Evolutionary conservation across 169 alveolate species (phyloP).

Genomic region (Theileria orientalis): DNA sequence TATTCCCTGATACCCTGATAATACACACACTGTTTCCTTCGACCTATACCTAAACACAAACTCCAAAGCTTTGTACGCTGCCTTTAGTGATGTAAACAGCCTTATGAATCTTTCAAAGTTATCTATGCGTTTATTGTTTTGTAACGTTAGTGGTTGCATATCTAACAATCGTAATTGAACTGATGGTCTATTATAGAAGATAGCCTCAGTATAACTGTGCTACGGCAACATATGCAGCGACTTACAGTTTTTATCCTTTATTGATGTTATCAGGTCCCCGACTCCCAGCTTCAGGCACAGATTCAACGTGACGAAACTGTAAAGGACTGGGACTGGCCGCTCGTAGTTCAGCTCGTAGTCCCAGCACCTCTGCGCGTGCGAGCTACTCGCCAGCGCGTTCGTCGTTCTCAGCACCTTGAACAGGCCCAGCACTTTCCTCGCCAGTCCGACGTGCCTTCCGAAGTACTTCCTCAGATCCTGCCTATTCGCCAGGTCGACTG

Average conservation of each 20-base stretch:
- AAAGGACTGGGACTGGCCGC: constrained; percentile 1
- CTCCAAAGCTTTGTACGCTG: constrained; percentile 9
- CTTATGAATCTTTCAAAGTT: not conserved
- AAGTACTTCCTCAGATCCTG: not conserved
- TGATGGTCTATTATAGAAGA: not conserved
- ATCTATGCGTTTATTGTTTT: not conserved
- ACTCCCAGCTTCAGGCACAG: constrained; percentile 1
- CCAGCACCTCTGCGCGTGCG: not conserved
- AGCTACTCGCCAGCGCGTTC: not conserved
- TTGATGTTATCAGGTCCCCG: constrained; percentile 13
- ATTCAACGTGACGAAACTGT: constrained; percentile 1
- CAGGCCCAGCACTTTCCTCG: not conserved
- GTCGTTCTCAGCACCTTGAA: not conserved
- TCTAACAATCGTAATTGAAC: not conserved
- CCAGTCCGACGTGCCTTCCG: not conserved
- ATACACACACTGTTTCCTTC: constrained; percentile 3
- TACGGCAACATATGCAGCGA: no score
- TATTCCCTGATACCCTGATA: constrained; percentile 8
- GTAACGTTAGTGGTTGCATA: not conserved
- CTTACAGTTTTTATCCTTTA: constrained; percentile 5
- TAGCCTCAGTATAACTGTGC: no score
- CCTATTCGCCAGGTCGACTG: no score
- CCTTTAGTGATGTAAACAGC: constrained; percentile 20
- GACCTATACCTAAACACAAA: constrained; percentile 1
- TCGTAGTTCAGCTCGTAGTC: constrained; percentile 9